Percentiles rank a stretch among this genome's conserved stretches.
Evolutionary conservation across 306 rosid genomes (phyloP).

Genomic region (Inga oerstediana): DNA sequence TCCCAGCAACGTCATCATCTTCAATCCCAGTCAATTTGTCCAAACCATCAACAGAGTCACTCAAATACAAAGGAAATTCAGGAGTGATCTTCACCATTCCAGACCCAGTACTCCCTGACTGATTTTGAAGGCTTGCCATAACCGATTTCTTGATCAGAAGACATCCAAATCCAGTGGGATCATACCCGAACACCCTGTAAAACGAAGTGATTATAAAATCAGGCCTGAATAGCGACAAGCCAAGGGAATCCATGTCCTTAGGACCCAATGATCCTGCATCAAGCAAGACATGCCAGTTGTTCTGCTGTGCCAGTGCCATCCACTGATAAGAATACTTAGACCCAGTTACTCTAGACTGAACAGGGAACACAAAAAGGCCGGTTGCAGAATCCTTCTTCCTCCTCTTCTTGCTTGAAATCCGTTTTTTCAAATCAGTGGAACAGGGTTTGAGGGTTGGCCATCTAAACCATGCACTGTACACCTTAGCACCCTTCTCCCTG

Average conservation of each 20-base stretch:
- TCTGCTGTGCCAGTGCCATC: constrained; percentile 98
- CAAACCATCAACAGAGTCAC: constrained; percentile 85
- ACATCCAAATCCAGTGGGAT: constrained; percentile 97
- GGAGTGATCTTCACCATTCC: constrained; percentile 98
- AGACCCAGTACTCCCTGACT: constrained; percentile 85
- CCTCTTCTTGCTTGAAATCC: constrained; percentile 79
- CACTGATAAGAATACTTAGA: constrained; percentile 95
- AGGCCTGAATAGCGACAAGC: constrained; percentile 90
- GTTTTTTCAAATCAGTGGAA: constrained; percentile 91
- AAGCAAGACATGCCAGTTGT: constrained; percentile 96
- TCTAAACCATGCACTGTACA: constrained; percentile 86
- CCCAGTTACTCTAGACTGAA: constrained; percentile 94
- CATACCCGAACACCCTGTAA: constrained; percentile 96
- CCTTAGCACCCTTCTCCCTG: constrained; percentile 89
- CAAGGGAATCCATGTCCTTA: constrained; percentile 98
- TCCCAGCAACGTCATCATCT: constrained; percentile 53
- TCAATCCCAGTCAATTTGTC: constrained; percentile 67
- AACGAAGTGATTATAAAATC: constrained; percentile 93
- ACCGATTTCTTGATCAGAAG: constrained; percentile 92
- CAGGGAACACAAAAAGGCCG: constrained; percentile 96
- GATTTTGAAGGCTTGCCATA: constrained; percentile 84
- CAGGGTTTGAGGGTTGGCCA: constrained; percentile 98
- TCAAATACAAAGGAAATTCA: constrained; percentile 82
- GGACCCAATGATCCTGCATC: constrained; percentile 99
- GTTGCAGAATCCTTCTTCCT: constrained; percentile 87